Conservation (phyloP, 192 early-diverging fungal species). For the Coemansia sp. region DNA sequence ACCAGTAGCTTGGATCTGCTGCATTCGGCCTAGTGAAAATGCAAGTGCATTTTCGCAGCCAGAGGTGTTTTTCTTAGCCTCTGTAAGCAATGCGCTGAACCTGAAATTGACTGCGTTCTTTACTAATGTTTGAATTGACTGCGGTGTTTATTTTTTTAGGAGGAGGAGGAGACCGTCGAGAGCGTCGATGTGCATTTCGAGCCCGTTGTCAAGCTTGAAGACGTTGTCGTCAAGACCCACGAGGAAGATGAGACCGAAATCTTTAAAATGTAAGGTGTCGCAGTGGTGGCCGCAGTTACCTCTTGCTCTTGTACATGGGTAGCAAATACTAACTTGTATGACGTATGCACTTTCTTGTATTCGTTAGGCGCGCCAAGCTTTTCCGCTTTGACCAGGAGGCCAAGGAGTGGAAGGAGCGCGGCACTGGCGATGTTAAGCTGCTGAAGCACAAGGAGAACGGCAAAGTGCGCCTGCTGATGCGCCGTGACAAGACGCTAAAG, state of each 20-base stretch:
- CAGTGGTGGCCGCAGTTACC: constrained; percentile 11
- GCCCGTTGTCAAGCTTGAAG: constrained; percentile 90
- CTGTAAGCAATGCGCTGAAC: neutral
- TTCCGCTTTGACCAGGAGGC: constrained; percentile 92
- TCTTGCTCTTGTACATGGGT: neutral
- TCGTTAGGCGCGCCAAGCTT: constrained; percentile 82
- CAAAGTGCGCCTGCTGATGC: constrained; percentile 97
- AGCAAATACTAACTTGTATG: neutral
- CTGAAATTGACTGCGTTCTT: constrained; percentile 12
- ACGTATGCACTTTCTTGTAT: neutral
- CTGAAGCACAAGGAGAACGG: constrained; percentile 88
- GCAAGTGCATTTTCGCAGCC: constrained; percentile 11
- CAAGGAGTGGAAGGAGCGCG: constrained; percentile 99
- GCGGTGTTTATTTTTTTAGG: neutral
- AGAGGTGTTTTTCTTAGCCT: neutral
- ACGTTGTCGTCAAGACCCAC: constrained; percentile 90
- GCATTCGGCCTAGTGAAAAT: constrained; percentile 4
- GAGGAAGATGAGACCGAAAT: constrained; percentile 94
- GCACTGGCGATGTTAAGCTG: constrained; percentile 96
- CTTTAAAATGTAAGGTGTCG: constrained; percentile 84
- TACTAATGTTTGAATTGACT: neutral
- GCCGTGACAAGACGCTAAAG: constrained; percentile 98
- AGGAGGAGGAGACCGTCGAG: constrained; percentile 74
- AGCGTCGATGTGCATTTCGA: constrained; percentile 94
- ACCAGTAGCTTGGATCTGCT: neutral